These are phyloP conservation scores for Orychophragmus violaceus DNA, from an alignment of 345 rosid genomes.

Conservation along the genomic window DNA sequence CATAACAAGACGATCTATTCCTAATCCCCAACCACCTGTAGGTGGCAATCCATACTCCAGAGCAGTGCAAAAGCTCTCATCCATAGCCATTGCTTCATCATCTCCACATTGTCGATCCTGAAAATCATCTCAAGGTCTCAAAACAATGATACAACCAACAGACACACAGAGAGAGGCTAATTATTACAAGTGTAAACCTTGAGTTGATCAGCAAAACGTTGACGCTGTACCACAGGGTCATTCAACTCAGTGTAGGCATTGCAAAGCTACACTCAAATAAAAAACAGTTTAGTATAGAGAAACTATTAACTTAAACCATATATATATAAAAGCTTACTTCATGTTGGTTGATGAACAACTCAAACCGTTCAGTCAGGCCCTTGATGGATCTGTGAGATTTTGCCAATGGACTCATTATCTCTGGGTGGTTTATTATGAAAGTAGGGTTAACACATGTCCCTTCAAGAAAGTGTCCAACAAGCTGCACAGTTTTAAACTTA, in stretches of 20 bases:
- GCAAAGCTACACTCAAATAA: not conserved
- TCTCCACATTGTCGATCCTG: not conserved
- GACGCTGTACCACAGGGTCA: not conserved
- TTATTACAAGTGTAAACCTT: not conserved
- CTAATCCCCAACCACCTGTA: not conserved
- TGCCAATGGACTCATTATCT: constrained; percentile 87
- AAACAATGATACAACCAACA: not conserved
- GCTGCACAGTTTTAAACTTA: not conserved
- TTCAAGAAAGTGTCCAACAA: constrained; percentile 77
- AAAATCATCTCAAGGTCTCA: not conserved
- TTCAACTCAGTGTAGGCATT: not conserved
- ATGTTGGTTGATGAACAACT: constrained; percentile 65
- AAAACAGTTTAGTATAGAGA: not conserved
- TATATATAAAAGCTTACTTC: constrained; percentile 39
- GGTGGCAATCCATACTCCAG: not conserved
- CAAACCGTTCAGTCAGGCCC: constrained; percentile 71
- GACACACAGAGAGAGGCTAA: not conserved
- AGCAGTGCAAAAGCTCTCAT: not conserved
- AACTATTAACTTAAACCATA: not conserved
- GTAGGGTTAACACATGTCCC: constrained; percentile 73
- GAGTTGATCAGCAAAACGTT: not conserved
- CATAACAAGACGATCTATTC: not conserved
- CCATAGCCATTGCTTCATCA: not conserved
- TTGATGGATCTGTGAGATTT: constrained; percentile 68
- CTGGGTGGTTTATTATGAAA: constrained; percentile 78